Evolutionary conservation across 2,329 filamentous ascomycete species (phyloP), one percentile per base, ranked within the genome.

Genomic region (Didymellaceae sp.): DNA sequence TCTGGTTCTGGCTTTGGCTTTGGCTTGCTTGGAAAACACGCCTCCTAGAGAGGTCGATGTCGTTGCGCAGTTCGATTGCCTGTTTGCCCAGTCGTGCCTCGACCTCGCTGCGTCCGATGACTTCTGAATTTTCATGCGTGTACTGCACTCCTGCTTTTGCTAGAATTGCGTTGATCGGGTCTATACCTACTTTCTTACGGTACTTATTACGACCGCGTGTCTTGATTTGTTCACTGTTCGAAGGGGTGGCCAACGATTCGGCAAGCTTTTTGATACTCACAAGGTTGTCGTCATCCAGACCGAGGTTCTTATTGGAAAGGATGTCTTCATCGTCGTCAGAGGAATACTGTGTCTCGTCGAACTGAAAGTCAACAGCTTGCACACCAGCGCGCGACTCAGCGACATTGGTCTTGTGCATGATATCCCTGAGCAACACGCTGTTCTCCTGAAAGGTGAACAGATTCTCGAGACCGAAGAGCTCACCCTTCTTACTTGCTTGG

Each of bases 351-450:
- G 61, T 59, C 8, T 63, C 59, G 13, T 67, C 46, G 45, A 71
- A 59, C 52, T 95, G 85, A 14, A 96, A 81, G 45, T 89, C 87
- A n/a, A 87, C 80, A 22, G 97, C 85, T 21, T 84, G 82, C 8
- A 97, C 88, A 0, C 91, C 93, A 0, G 89, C 91, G 67, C 87
- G 90, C 32, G 90, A 90, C 75, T 99, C 94, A 4, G 94, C 94
- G 42, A 99, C 86, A 65, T 99, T 99, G 21, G 94, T 97, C 74
- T 97, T 96, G 78, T 97, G 96, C 63, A 99, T 91, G 61, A 99
- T 97, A 47, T 97, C 91, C n/a, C 90, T 84, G 5, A 97, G 81
- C 11, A 97, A 81, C 10, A 95, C 83, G 52, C 89, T 89, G 58
- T 92, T 84, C 38, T 85, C 84, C 57, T 91, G 86, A 56, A 90